These are phyloP conservation scores for Salvia rosmarinus DNA, from an alignment of 257 asterid genomes.

Conservation along the genomic window DNA sequence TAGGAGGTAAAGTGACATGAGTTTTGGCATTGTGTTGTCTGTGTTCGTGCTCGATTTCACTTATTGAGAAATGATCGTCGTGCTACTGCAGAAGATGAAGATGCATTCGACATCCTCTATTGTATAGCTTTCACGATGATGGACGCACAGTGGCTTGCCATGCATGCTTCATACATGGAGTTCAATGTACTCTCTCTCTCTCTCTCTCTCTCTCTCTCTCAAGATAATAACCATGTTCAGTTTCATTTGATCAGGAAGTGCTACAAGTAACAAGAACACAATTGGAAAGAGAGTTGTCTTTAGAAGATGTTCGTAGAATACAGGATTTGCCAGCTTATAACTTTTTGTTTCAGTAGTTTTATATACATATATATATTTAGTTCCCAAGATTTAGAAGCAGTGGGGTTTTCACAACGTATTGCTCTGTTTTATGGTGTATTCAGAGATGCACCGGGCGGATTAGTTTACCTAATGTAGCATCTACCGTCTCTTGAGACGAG, in stretches of 20 bases:
- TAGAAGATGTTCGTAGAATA: slow-evolving; percentile 76
- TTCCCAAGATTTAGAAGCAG: neutral
- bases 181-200: slow-evolving; percentile 66
- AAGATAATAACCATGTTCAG: neutral
- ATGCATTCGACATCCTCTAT: slow-evolving; percentile 81
- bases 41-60: neutral
- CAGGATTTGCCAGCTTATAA: slow-evolving; percentile 90
- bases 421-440: neutral
- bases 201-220: neutral
- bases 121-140: slow-evolving; percentile 84
- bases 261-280: slow-evolving; percentile 74
- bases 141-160: slow-evolving; percentile 99
- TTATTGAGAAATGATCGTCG: slow-evolving; percentile 21
- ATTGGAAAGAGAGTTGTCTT: slow-evolving; percentile 83
- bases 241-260: slow-evolving; percentile 60
- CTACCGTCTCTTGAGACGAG: no score
- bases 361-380: neutral
- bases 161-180: slow-evolving; percentile 96
- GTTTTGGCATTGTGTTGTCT: neutral
- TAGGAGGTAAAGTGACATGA: slow-evolving; percentile 60
- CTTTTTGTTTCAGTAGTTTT: slow-evolving; percentile 49
- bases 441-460: neutral
- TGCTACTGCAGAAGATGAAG: slow-evolving; percentile 68
- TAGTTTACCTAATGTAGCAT: neutral
- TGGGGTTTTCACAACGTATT: neutral